Conservation (phyloP, 2,329 filamentous ascomycete genomes). For the Niveomyces coronatus region DNA sequence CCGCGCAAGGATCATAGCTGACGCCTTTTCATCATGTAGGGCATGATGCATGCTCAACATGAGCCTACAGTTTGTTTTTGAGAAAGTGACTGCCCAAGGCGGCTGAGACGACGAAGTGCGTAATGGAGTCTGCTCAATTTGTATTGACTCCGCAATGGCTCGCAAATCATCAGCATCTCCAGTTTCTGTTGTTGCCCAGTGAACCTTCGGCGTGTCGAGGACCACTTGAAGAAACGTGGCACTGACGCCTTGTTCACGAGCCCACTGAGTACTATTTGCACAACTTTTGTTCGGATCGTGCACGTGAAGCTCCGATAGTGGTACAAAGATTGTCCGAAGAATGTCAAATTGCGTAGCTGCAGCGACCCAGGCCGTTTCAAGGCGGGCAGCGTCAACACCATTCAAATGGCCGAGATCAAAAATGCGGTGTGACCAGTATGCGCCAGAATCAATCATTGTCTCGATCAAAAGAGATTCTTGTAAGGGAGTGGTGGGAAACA, state of each 20-base stretch:
- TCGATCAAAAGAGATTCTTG: constrained; percentile 29
- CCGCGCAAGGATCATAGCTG: constrained; percentile 38
- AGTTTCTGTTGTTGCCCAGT: constrained; percentile 12
- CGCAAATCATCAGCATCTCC: constrained; percentile 6
- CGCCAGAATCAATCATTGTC: constrained; percentile 24
- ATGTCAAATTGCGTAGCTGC: constrained; percentile 22
- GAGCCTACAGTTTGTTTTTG: constrained; percentile 19
- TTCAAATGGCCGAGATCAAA: constrained; percentile 19
- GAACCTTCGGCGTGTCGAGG: constrained; percentile 5
- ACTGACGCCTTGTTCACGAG: constrained; percentile 11
- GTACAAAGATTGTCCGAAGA: constrained; percentile 25
- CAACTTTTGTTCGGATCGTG: too few species aligned
- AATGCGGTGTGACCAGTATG: constrained; percentile 30
- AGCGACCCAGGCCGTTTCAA: constrained; percentile 25
- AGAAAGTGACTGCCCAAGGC: constrained; percentile 27
- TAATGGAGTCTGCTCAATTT: constrained; percentile 10
- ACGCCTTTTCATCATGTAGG: constrained; percentile 51
- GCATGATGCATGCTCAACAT: constrained; percentile 44
- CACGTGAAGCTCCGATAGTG: constrained; percentile 15
- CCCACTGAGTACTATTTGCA: constrained; percentile 10
- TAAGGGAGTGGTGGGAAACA: constrained; percentile 22
- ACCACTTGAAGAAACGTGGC: constrained; percentile 14
- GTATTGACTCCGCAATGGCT: constrained; percentile 6
- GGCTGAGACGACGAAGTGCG: constrained; percentile 14
- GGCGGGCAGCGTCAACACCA: constrained; percentile 17